Conservation (phyloP, 106 monocot species). For the Narthecium ossifragum region DNA sequence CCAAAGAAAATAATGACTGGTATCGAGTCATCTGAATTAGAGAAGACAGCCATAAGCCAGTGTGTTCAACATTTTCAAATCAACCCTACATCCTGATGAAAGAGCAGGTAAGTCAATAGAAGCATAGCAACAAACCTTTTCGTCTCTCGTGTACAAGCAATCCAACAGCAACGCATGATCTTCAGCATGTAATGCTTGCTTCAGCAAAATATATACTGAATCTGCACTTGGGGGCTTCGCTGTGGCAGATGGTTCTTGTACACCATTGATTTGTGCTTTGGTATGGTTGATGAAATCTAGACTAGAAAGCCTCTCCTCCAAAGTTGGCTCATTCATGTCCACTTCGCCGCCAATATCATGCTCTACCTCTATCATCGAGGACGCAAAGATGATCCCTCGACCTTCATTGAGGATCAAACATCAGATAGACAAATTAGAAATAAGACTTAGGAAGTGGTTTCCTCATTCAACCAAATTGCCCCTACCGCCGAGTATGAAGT, state of each 20-base stretch:
- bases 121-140: slow-evolving; percentile 42
- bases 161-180: slow-evolving; percentile 66
- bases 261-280: slow-evolving; percentile 4
- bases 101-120: too few species aligned
- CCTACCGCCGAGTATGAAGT: too few species aligned
- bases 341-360: slow-evolving; percentile 5
- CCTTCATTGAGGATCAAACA: too few species aligned
- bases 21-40: too few species aligned
- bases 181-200: slow-evolving; percentile 88
- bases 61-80: too few species aligned
- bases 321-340: slow-evolving; percentile 61
- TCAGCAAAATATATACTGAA: slow-evolving; percentile 81
- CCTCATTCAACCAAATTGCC: too few species aligned
- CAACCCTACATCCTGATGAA: too few species aligned
- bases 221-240: slow-evolving; percentile 72
- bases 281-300: slow-evolving; percentile 32
- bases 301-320: slow-evolving; percentile 78
- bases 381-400: too few species aligned
- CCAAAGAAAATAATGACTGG: background rate
- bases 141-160: slow-evolving; percentile 69
- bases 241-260: slow-evolving; percentile 15
- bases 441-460: too few species aligned
- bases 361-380: slow-evolving; percentile 6
- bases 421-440: too few species aligned
- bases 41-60: too few species aligned